Conservation (phyloP, 1,284 basidiomycete genomes). For the Trichosporon asahii region DNA sequence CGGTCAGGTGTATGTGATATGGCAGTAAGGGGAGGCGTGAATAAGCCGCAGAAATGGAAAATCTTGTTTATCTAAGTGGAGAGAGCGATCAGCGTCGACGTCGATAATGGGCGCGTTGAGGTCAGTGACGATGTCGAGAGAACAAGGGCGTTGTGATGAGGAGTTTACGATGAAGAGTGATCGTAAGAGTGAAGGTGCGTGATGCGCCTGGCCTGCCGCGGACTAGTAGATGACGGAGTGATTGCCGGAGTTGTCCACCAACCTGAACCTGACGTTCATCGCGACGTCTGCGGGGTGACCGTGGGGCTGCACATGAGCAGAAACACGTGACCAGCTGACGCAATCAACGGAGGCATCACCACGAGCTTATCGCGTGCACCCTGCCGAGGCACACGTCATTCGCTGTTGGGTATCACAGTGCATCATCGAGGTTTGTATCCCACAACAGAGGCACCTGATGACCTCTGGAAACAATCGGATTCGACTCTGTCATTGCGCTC, state of each 20-base stretch:
- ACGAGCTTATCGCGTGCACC: conserved; percentile 2
- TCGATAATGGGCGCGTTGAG: background rate
- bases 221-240: background rate
- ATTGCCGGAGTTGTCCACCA: conserved; percentile 2
- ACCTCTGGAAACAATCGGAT: background rate
- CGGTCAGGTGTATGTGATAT: background rate
- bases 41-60: background rate
- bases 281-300: background rate
- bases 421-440: conserved; percentile 12
- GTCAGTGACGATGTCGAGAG: no score
- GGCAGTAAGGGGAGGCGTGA: conserved; percentile 1
- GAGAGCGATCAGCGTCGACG: background rate
- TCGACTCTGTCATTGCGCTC: background rate
- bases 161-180: background rate
- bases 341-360: background rate
- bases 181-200: background rate
- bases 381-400: conserved; percentile 7
- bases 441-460: background rate
- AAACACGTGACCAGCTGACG: background rate
- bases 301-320: background rate
- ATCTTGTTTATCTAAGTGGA: background rate
- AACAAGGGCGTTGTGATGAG: background rate
- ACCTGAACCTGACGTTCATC: background rate
- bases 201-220: conserved; percentile 2
- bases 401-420: background rate